phyloP scores from a whole-genome alignment of 768 basidiomycete genomes.

The Coprinopsis sp. region DNA sequence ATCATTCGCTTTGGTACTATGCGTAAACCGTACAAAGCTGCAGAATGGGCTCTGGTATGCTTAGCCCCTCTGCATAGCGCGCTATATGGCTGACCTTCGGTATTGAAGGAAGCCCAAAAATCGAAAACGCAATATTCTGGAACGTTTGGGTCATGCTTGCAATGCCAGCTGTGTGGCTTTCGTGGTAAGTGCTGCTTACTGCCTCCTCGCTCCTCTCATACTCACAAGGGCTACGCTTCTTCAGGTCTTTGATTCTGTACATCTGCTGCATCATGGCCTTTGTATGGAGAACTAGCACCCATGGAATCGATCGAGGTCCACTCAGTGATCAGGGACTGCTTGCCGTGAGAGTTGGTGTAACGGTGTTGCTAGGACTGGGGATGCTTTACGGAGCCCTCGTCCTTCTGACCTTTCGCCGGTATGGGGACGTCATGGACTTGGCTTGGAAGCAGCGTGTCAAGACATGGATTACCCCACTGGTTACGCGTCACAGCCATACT shows the following conservation, averaged over 20 bases:
- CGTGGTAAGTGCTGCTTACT: slow-evolving; percentile 37
- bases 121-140: slow-evolving; percentile 32
- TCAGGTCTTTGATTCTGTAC: slow-evolving; percentile 61
- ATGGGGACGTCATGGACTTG: slow-evolving; percentile 34
- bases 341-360: slow-evolving; percentile 43
- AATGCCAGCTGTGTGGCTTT: slow-evolving; percentile 57
- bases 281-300: slow-evolving; percentile 56
- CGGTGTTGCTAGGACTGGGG: slow-evolving; percentile 46
- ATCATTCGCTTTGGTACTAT: slow-evolving; percentile 59
- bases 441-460: slow-evolving; percentile 21
- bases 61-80: not conserved
- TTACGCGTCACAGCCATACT: too few species aligned
- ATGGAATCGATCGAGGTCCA: slow-evolving; percentile 20
- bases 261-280: slow-evolving; percentile 51
- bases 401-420: slow-evolving; percentile 45
- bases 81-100: not conserved
- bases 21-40: slow-evolving; percentile 56
- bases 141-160: slow-evolving; percentile 64
- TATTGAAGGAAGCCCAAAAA: slow-evolving; percentile 48
- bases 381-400: slow-evolving; percentile 49
- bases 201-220: not conserved
- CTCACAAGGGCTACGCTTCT: too few species aligned
- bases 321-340: slow-evolving; percentile 13
- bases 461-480: too few species aligned
- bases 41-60: slow-evolving; percentile 53